phyloP scores from a whole-genome alignment of 345 rosid species.

The Iberis pinnata region DNA sequence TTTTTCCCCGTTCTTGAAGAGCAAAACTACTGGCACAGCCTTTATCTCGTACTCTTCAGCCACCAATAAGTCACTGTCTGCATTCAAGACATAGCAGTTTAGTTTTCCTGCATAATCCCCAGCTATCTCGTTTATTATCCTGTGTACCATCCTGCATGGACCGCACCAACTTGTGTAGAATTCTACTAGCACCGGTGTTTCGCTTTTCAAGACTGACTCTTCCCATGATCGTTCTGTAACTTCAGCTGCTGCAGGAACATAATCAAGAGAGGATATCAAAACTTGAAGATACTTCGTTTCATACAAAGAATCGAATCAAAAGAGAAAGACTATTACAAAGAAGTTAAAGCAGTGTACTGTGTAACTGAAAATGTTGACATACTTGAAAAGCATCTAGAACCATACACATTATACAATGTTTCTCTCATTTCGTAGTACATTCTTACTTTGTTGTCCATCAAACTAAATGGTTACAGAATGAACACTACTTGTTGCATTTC shows the following conservation, averaged over 20 bases:
- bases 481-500: not conserved
- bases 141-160: constrained; percentile 55
- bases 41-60: constrained; percentile 78
- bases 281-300: not conserved
- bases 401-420: too few species aligned
- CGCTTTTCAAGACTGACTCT: constrained; percentile 47
- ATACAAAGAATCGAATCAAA: not conserved
- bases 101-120: constrained; percentile 69
- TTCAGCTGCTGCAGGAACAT: constrained; percentile 52
- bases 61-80: constrained; percentile 56
- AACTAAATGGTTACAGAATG: constrained; percentile 1
- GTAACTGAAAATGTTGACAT: too few species aligned
- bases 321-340: not conserved
- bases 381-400: too few species aligned
- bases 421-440: not conserved
- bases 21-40: constrained; percentile 83
- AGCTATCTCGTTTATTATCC: constrained; percentile 73
- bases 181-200: constrained; percentile 73
- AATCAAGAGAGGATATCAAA: constrained; percentile 5
- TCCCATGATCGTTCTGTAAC: constrained; percentile 64
- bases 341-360: not conserved
- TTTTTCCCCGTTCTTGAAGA: constrained; percentile 82
- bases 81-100: constrained; percentile 58
- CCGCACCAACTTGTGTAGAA: constrained; percentile 92
- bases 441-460: not conserved